These are phyloP conservation scores for Myriangium duriaei DNA, from an alignment of 2,329 filamentous ascomycete species.

Conservation along the genomic window DNA sequence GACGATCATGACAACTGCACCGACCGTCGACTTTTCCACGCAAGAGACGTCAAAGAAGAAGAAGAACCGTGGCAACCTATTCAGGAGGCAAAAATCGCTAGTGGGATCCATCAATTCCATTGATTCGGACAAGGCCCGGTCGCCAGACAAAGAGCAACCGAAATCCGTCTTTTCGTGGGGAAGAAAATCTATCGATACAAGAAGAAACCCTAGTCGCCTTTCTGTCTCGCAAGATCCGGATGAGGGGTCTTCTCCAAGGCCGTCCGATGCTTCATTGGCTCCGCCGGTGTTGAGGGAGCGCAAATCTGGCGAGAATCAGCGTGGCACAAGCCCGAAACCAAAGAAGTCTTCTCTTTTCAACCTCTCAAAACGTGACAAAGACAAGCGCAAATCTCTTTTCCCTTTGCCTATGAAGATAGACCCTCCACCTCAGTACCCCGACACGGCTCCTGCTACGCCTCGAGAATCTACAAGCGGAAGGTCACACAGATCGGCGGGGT, in stretches of 20 bases:
- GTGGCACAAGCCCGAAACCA: not conserved
- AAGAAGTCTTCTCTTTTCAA: conserved; percentile 54
- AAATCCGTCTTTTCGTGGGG: conserved; percentile 5
- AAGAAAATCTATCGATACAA: conserved; percentile 6
- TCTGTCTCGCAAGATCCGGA: conserved; percentile 5
- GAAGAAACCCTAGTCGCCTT: not conserved
- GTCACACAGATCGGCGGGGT: conserved; percentile 17
- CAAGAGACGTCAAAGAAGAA: conserved; percentile 16
- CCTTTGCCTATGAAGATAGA: conserved; percentile 69
- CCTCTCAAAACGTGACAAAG: conserved; percentile 62
- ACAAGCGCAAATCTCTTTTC: conserved; percentile 65
- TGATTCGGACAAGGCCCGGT: conserved; percentile 4
- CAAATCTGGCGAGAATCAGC: conserved; percentile 5
- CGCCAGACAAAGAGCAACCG: conserved; percentile 5
- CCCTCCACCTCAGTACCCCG: conserved; percentile 21
- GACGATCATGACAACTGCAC: conserved; percentile 81
- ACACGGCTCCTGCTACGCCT: conserved; percentile 22
- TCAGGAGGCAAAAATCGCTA: conserved; percentile 22
- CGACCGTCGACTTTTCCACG: conserved; percentile 45
- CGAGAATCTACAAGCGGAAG: conserved; percentile 21
- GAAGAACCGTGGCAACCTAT: conserved; percentile 10
- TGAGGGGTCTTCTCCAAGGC: conserved; percentile 46
- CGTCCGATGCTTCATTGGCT: conserved; percentile 19
- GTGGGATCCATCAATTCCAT: conserved; percentile 14
- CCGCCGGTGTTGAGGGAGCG: conserved; percentile 3